Base-by-base conservation (phyloP, 116 monocot genomes). In the Trichopus zeylanicus region DNA sequence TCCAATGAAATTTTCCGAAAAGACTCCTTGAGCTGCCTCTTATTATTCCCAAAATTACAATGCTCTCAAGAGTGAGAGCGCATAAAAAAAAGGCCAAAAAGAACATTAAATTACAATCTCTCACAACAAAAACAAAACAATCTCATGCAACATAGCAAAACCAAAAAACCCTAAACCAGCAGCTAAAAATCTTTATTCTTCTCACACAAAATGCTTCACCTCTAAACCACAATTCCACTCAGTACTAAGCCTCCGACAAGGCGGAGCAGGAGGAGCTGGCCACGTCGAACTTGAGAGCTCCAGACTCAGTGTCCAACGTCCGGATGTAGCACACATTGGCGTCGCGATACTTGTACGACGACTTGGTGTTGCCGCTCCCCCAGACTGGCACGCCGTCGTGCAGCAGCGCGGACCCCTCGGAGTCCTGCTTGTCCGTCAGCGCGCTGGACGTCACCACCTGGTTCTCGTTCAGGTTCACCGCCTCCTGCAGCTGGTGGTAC, bases 401-500 rank as follows among this genome's bases (percentile, higher is more conserved):
- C 53, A 27, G 3, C 27, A 53, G 10, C 53, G 53, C 28, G 27
- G 53, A 53, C 12, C 53, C 53, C 12, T 53, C 53, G 3, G 53
- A 26, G 18, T 53, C 7, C 12, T 53, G 53, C 27, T 27, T 25
- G 28, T 53, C 53, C 1, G 18, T 28, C 8, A 53, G 18, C 11
- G 53, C 18, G 53, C 53, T 53, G 3, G 53, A 53, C 12, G 27
- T 53, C 28, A 28, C 28, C 12, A 28, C 53, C 8, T 28, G 22
- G 28, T 53, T 13, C 12, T 26, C 53, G 13, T 53, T 53, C 12
- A 53, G 18, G 27, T 53, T 28, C 53, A 53, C 53, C 26, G 28
- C 27, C 28, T 53, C 53, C 28, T 27, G 7, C 11, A 75, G 60
- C 56, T 75, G 75, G 70, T 75, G 75, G 34, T 29, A 47, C 28